These are phyloP conservation scores for Cryptosporidium ubiquitum DNA, from an alignment of 169 alveolate species.

Conservation along the genomic window DNA sequence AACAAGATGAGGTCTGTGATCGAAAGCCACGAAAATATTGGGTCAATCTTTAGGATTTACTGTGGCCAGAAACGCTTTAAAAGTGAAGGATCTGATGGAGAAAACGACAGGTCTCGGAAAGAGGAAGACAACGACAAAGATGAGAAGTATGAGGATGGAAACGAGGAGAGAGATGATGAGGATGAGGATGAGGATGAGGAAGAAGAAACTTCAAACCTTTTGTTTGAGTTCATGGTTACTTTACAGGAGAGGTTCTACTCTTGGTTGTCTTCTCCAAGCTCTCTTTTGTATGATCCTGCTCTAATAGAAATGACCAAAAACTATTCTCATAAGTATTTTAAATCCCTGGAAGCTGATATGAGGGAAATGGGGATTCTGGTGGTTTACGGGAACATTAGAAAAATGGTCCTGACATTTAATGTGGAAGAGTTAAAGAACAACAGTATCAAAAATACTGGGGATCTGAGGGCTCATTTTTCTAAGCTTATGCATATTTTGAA, in stretches of 20 bases:
- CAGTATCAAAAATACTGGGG: background rate
- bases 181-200: background rate
- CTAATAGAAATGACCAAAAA: conserved; percentile 76
- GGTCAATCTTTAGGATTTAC: background rate
- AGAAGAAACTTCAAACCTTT: conserved; percentile 76
- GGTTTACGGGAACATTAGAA: conserved; percentile 54
- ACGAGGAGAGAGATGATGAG: background rate
- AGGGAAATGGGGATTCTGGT: conserved; percentile 33
- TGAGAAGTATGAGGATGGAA: background rate
- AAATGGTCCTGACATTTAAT: conserved; percentile 27
- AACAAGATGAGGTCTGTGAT: conserved; percentile 22
- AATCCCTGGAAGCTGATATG: conserved; percentile 21
- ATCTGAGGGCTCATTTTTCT: conserved; percentile 1
- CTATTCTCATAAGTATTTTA: conserved; percentile 26
- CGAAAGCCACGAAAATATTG: conserved; percentile 11
- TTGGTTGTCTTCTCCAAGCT: conserved; percentile 79
- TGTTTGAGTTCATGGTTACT: conserved; percentile 79
- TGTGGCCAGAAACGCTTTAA: background rate
- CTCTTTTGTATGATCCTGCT: conserved; percentile 81
- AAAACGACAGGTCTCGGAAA: no score
- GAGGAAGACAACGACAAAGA: background rate
- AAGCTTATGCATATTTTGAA: conserved; percentile 38
- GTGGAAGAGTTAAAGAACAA: conserved; percentile 20
- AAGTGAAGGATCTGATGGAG: background rate
- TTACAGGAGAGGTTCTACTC: conserved; percentile 79